Evolutionary conservation across 2,329 filamentous ascomycete species (phyloP).

Genomic region (Penicillium thymicola): DNA sequence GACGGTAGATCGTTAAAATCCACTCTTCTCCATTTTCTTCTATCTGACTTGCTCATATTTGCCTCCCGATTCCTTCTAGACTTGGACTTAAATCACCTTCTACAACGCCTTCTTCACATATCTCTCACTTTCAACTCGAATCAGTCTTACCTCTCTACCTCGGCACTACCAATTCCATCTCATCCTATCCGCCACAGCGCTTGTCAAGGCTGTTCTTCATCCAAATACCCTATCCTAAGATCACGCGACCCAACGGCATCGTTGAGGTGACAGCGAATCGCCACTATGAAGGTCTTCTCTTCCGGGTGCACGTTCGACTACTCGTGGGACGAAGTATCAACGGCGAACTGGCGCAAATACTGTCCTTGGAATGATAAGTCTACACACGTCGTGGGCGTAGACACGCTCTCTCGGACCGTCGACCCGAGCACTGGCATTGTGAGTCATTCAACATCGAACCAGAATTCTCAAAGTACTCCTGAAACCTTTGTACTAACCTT

Average conservation of each 20-base stretch:
- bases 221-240: neutral
- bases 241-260: neutral
- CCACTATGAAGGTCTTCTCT: slow-evolving; percentile 89
- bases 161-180: neutral
- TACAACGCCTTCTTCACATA: neutral
- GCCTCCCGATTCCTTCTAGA: slow-evolving; percentile 4
- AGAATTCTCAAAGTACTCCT: neutral
- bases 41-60: slow-evolving; percentile 5
- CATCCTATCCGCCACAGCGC: neutral
- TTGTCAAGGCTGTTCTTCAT: neutral
- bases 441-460: slow-evolving; percentile 33
- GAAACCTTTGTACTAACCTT: slow-evolving; percentile 10
- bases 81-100: neutral
- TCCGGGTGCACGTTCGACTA: slow-evolving; percentile 90
- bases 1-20: slow-evolving; percentile 5
- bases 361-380: slow-evolving; percentile 98
- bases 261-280: slow-evolving; percentile 5
- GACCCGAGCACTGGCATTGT: slow-evolving; percentile 65
- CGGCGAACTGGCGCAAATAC: slow-evolving; percentile 98
- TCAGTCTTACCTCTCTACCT: neutral
- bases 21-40: slow-evolving; percentile 10
- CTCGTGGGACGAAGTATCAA: slow-evolving; percentile 97
- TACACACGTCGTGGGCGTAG: slow-evolving; percentile 93
- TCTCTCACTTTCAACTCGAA: neutral
- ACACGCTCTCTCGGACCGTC: slow-evolving; percentile 74